Conservation (phyloP, 1,139 yeast species). For the Scheffersomyces titani region DNA sequence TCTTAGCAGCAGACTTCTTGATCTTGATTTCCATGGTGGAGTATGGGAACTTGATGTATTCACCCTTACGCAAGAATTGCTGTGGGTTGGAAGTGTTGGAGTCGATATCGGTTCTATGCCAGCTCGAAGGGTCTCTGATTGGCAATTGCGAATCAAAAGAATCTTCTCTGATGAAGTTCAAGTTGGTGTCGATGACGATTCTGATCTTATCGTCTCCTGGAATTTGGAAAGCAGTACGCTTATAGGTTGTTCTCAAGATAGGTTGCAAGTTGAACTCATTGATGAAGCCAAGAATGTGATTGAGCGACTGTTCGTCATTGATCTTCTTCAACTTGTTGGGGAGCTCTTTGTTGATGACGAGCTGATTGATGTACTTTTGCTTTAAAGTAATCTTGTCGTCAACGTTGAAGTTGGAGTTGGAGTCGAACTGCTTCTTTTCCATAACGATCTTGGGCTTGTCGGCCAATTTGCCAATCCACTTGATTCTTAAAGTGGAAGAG, state of each 20-base stretch:
- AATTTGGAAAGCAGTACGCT: conserved; percentile 94
- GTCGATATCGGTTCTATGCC: conserved; percentile 95
- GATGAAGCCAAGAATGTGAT: conserved; percentile 64
- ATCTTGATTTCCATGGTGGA: conserved; percentile 89
- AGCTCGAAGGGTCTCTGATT: conserved; percentile 79
- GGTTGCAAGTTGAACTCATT: conserved; percentile 74
- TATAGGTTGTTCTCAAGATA: conserved; percentile 79
- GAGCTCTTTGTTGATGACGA: conserved; percentile 35
- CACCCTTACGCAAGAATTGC: conserved; percentile 80
- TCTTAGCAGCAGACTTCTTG: conserved; percentile 50
- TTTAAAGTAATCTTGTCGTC: conserved; percentile 67
- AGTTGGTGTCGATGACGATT: conserved; percentile 85
- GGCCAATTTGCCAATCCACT: conserved; percentile 86
- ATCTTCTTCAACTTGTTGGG: conserved; percentile 16
- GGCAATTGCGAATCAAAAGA: conserved; percentile 82
- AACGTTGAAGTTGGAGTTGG: conserved; percentile 53
- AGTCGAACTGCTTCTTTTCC: conserved; percentile 75
- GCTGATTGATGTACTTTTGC: conserved; percentile 74
- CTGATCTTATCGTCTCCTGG: conserved; percentile 96
- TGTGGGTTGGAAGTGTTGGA: conserved; percentile 69
- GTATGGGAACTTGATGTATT: conserved; percentile 82
- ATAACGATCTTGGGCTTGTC: conserved; percentile 77
- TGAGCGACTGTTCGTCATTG: conserved; percentile 49
- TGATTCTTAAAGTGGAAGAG: conserved; percentile 74
- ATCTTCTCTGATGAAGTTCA: conserved; percentile 87